Evolutionary conservation across 257 asterid genomes (phyloP), one percentile per base, ranked within the genome.

Genomic region (Nicotiana obtusifolia): DNA sequence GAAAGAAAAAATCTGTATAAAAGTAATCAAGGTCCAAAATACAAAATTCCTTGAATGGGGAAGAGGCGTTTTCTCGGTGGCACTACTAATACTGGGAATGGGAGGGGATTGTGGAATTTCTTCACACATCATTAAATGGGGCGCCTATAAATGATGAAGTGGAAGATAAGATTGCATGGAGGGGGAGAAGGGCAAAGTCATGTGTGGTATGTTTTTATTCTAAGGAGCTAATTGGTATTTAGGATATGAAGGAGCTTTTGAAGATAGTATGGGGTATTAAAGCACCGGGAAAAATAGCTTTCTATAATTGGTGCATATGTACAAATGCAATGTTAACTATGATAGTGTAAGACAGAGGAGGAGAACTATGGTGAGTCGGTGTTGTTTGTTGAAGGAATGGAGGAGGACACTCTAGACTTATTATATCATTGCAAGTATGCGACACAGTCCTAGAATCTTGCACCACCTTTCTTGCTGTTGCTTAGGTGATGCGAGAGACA

Each of bases 141-240:
- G 22, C 59, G 20, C 59, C 59, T 41, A 20, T 71, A 71, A 20
- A 44, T 71, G 56, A 68, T 37, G 78, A 71, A 41, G 59, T 71
- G n/a, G 31, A 69, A 71, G 53, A 71, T 71, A 44, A n/a, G 35
- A 71, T 20, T 59, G 59, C 59, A 41, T 71, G 78, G 78, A 71
- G 20, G 78, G 33, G 13, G 41, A 41, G 78, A 41, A 26, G 31
- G 59, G 20, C 2, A 41, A 60, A 62, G 68, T 62, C 35, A 24
- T 24, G 24, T 62, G 20, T 71, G 59, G 20, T 20, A 71, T 41
- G 78, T 44, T 71, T 22, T 35, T 71, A 62, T 5, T 62, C 13
- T 24, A 13, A 68, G 77, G 31, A n/a, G 77, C 44, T 68, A 37
- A 69, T 69, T 20, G 77, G 57, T 20, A 69, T 19, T 69, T 19